These are phyloP conservation scores for Neonothopanus nambi DNA, from an alignment of 1,284 basidiomycete species.

Conservation along the genomic window DNA sequence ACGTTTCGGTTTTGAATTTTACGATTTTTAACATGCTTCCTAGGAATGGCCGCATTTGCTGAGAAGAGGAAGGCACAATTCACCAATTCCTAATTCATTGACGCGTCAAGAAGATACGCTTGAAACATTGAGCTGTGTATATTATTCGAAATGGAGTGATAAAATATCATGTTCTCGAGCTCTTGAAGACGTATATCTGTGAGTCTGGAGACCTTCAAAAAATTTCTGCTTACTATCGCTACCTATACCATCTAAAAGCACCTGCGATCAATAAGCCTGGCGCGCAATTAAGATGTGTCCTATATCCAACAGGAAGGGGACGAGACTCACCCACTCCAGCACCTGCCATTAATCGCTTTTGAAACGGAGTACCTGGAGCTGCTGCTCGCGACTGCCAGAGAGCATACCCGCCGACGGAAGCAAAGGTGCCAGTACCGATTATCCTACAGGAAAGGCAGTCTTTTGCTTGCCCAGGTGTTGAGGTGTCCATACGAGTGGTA, in stretches of 20 bases:
- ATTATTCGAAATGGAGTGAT: conserved; percentile 43
- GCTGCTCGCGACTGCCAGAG: conserved; percentile 46
- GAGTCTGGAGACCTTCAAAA: neutral
- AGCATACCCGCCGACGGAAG: conserved; percentile 50
- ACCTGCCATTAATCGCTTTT: conserved; percentile 47
- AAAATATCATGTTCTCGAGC: neutral
- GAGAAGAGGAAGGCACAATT: conserved; percentile 94
- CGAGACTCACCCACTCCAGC: conserved; percentile 48
- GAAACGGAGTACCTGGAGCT: conserved; percentile 45
- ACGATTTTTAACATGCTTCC: conserved; percentile 11
- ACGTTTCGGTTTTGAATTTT: neutral
- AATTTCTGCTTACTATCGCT: conserved; percentile 23
- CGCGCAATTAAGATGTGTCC: neutral
- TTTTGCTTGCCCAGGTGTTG: conserved; percentile 18
- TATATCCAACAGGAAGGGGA: neutral
- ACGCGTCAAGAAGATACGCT: conserved; percentile 63
- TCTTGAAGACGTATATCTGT: neutral
- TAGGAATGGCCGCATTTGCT: conserved; percentile 96
- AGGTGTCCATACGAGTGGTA: conserved; percentile 5
- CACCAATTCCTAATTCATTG: conserved; percentile 50
- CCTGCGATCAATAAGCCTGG: conserved; percentile 37
- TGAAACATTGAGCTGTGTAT: conserved; percentile 33
- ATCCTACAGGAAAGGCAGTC: conserved; percentile 55
- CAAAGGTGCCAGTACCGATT: conserved; percentile 49
- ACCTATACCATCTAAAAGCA: conserved; percentile 40